Evolutionary conservation across 139 green algal genomes (phyloP).

Genomic region (Tetradesmus lagerheimii): DNA sequence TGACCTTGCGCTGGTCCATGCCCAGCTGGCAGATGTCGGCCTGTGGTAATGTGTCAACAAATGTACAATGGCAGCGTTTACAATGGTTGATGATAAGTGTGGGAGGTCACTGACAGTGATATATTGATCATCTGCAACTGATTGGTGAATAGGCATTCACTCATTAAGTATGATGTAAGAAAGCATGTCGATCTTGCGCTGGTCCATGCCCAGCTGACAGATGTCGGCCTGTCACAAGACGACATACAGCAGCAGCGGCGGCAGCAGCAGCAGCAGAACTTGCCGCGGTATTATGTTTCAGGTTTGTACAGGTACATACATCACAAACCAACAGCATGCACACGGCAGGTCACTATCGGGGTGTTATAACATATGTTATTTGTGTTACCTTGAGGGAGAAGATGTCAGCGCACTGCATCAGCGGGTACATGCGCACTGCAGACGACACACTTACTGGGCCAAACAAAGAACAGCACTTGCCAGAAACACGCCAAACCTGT

Average conservation of each 20-base stretch:
- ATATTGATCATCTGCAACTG: no score
- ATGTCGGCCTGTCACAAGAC: slow-evolving; percentile 94
- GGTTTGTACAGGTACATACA: no score
- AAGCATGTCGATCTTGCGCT: slow-evolving; percentile 87
- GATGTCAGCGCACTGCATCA: slow-evolving; percentile 99
- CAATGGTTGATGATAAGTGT: no score
- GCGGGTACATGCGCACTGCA: slow-evolving; percentile 99
- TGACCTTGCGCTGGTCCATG: slow-evolving; percentile 97
- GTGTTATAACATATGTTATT: no score
- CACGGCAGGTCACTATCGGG: no score
- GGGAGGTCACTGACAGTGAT: no score
- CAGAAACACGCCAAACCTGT: no score
- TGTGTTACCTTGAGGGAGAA: slow-evolving; percentile 95
- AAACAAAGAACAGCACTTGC: no score
- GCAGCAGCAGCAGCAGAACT: background rate
- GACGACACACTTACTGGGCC: slow-evolving; percentile 71
- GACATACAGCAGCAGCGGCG: no score
- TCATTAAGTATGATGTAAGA: no score
- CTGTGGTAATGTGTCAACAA: slow-evolving; percentile 57
- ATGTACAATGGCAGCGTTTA: no score
- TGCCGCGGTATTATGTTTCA: background rate
- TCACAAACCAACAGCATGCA: background rate
- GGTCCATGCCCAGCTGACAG: slow-evolving; percentile 99
- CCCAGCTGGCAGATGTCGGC: slow-evolving; percentile 99
- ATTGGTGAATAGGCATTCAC: no score